These are phyloP conservation scores for Salix purpurea DNA, from an alignment of 345 rosid genomes.

Conservation along the genomic window DNA sequence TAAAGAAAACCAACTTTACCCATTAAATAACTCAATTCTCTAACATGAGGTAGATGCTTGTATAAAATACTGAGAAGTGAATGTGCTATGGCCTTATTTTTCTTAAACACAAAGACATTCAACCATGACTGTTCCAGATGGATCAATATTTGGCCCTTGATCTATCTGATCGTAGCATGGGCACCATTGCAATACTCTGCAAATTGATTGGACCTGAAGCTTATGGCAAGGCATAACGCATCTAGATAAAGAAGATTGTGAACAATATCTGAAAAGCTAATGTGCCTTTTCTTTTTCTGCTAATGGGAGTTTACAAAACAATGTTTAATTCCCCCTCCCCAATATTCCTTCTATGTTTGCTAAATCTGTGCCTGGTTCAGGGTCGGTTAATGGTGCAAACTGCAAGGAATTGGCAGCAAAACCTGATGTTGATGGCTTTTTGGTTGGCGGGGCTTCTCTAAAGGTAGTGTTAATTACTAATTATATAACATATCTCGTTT, in stretches of 20 bases:
- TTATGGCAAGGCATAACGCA: not conserved
- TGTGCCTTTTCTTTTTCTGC: not conserved
- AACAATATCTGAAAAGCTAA: not conserved
- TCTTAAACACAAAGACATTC: not conserved
- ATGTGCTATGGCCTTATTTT: not conserved
- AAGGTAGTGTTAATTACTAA: constrained; percentile 39
- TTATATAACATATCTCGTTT: not conserved
- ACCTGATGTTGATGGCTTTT: constrained; percentile 81
- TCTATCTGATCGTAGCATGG: not conserved
- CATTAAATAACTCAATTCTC: not conserved
- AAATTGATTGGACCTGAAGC: not conserved
- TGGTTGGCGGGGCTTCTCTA: constrained; percentile 88
- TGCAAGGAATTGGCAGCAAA: constrained; percentile 74
- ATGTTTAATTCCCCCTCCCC: not conserved
- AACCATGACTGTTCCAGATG: not conserved
- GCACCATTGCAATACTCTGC: not conserved
- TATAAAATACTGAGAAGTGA: not conserved
- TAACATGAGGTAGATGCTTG: not conserved
- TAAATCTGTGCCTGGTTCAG: constrained; percentile 25
- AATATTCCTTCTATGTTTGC: not conserved
- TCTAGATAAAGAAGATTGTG: not conserved
- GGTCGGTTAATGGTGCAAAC: constrained; percentile 78
- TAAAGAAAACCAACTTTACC: not conserved
- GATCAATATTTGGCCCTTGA: not conserved
- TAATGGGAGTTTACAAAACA: not conserved